A percentile compares a stretch with the other conserved stretches of the same genome.
These are phyloP conservation scores for Malania oleifera DNA, from an alignment of 164 flowering plant genomes.

Conservation along the genomic window DNA sequence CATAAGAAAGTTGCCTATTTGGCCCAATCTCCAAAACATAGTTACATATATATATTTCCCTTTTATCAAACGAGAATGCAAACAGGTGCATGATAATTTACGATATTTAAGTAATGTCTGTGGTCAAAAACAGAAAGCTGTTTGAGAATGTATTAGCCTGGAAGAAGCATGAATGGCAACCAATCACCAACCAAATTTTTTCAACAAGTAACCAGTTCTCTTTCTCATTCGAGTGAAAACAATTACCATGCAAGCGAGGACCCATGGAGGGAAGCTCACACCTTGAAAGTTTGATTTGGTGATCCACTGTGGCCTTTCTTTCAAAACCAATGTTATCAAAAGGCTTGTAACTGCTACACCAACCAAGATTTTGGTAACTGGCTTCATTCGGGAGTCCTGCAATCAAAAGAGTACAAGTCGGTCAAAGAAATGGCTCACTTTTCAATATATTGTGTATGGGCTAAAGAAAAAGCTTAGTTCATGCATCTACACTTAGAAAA, in stretches of 20 bases:
- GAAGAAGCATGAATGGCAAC: conserved; percentile 1
- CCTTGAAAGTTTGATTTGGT: conserved; percentile 41
- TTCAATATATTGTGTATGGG: neutral
- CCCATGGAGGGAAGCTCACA: conserved; percentile 78
- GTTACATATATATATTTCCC: too few species aligned
- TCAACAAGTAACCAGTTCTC: conserved; percentile 62
- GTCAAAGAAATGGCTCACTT: neutral
- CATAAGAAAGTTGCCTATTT: too few species aligned
- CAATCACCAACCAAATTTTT: conserved; percentile 49
- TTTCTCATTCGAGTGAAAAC: conserved; percentile 89
- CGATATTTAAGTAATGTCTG: too few species aligned
- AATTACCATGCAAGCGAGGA: conserved; percentile 76
- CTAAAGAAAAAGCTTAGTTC: neutral
- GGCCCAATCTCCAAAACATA: too few species aligned
- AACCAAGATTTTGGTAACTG: conserved; percentile 66
- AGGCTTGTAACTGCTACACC: conserved; percentile 58
- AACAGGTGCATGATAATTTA: too few species aligned
- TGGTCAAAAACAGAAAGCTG: too few species aligned
- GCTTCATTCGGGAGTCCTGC: conserved; percentile 86
- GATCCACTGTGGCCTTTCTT: conserved; percentile 69
- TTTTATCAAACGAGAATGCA: too few species aligned
- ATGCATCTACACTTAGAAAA: too few species aligned
- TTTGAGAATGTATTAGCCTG: too few species aligned
- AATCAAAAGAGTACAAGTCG: neutral
- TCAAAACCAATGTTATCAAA: conserved; percentile 48